These are phyloP conservation scores for Ogataea neopini DNA, from an alignment of 805 yeast genomes.

Conservation along the genomic window DNA sequence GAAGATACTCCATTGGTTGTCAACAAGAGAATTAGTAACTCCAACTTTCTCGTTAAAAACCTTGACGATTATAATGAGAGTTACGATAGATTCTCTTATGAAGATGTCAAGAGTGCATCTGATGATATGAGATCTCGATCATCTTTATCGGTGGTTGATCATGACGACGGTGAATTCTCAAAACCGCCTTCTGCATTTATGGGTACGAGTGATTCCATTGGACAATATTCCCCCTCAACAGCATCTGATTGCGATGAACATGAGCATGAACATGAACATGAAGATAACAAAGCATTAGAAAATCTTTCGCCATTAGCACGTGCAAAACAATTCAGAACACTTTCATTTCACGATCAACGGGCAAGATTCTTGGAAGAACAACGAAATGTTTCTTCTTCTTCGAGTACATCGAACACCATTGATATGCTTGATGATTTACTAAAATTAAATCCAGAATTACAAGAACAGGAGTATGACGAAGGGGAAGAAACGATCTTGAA, in stretches of 20 bases:
- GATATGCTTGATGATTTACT: slow-evolving; percentile 35
- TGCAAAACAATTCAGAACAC: slow-evolving; percentile 14
- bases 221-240: slow-evolving; percentile 31
- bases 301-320: slow-evolving; percentile 11
- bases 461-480: slow-evolving; percentile 5
- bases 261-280: neutral
- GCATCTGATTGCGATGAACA: slow-evolving; percentile 14
- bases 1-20: slow-evolving; percentile 27
- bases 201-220: slow-evolving; percentile 28
- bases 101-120: slow-evolving; percentile 10
- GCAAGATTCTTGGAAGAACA: slow-evolving; percentile 21
- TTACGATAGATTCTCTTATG: slow-evolving; percentile 19
- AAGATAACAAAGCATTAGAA: neutral
- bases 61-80: slow-evolving; percentile 32
- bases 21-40: slow-evolving; percentile 29
- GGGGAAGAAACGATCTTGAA: slow-evolving; percentile 12
- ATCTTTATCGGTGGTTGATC: neutral
- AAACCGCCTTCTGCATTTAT: slow-evolving; percentile 13
- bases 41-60: slow-evolving; percentile 35
- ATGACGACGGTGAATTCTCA: neutral
- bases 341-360: slow-evolving; percentile 26
- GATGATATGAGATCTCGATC: neutral
- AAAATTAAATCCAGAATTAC: slow-evolving; percentile 9
- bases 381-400: slow-evolving; percentile 7
- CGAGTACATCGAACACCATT: slow-evolving; percentile 29